Evolutionary conservation across 1,139 yeast genomes (phyloP).

Genomic region (Hansenula sp.): DNA sequence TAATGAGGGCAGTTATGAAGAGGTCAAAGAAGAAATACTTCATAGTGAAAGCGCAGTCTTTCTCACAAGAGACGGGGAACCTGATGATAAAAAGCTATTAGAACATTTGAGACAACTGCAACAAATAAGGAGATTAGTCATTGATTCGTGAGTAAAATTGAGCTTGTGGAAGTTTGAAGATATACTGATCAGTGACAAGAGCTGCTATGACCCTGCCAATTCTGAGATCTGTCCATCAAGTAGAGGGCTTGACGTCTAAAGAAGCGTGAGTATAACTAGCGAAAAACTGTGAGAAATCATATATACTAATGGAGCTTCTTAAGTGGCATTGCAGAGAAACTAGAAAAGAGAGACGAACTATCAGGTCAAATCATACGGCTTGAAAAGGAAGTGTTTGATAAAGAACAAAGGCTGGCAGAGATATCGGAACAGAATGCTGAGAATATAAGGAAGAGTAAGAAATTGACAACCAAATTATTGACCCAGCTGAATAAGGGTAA

Average conservation of each 20-base stretch:
- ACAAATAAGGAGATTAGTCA: constrained; percentile 12
- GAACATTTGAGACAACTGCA: constrained; percentile 8
- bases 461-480: neutral
- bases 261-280: constrained; percentile 9
- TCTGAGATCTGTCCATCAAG: constrained; percentile 23
- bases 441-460: constrained; percentile 5
- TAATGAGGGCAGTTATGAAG: neutral
- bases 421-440: constrained; percentile 1
- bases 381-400: constrained; percentile 1
- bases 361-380: constrained; percentile 9
- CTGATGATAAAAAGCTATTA: constrained; percentile 7
- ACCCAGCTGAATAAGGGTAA: neutral
- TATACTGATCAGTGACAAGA: constrained; percentile 1
- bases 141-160: constrained; percentile 7
- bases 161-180: neutral
- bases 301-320: neutral
- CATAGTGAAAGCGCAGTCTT: constrained; percentile 2
- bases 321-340: constrained; percentile 5
- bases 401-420: neutral
- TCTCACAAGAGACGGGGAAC: constrained; percentile 1
- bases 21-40: neutral
- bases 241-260: constrained; percentile 17
- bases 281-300: too few species aligned
- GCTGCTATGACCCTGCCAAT: constrained; percentile 19
- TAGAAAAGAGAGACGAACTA: constrained; percentile 15